A percentile compares a stretch with the other conserved stretches of the same genome.
Evolutionary conservation across 169 alveolate genomes (phyloP).

Genomic region (Cryptosporidium ryanae): DNA sequence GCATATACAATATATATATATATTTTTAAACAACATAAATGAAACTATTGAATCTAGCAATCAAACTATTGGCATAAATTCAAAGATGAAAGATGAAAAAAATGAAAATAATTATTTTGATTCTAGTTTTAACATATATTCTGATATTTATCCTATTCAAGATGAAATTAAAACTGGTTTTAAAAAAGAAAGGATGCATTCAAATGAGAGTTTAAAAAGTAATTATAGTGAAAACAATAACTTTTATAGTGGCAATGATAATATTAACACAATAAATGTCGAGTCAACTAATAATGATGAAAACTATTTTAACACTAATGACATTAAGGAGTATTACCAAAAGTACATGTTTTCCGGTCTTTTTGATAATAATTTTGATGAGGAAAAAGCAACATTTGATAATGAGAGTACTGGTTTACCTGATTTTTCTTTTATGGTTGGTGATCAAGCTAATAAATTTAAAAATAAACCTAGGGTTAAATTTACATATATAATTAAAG

Average conservation of each 20-base stretch:
- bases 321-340: slow-evolving; percentile 14
- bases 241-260: not conserved
- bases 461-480: slow-evolving; percentile 4
- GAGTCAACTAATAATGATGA: not conserved
- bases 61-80: too few relatives aligned
- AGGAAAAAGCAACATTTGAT: not conserved
- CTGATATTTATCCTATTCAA: not conserved
- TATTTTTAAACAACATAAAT: slow-evolving; percentile 8
- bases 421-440: slow-evolving; percentile 25
- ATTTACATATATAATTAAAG: slow-evolving; percentile 53
- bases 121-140: not conserved
- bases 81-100: not conserved
- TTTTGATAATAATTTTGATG: slow-evolving; percentile 7
- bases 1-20: slow-evolving; percentile 28
- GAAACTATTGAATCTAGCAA: not conserved
- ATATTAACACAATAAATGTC: not conserved
- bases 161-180: too few relatives aligned
- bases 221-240: not conserved
- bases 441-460: not conserved
- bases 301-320: not conserved
- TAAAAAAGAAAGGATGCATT: not conserved
- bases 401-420: slow-evolving; percentile 45
- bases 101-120: not conserved
- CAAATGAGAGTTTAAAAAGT: not conserved
- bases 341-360: slow-evolving; percentile 53